Conservation (phyloP, 495 filamentous ascomycete species). For the Neurospora sp. region DNA sequence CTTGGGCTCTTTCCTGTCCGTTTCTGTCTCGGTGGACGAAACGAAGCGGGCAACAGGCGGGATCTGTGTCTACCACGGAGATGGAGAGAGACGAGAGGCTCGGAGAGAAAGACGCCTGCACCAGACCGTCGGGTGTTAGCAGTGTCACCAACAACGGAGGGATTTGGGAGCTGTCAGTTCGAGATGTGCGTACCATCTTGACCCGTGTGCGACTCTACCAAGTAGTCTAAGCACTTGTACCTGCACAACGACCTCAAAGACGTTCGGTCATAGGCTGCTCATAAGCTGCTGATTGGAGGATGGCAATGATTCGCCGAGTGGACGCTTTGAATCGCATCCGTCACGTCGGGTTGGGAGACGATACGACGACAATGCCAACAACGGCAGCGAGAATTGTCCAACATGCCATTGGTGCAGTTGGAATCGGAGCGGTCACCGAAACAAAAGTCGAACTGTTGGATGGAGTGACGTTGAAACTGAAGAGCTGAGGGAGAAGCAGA, state of each 20-base stretch:
- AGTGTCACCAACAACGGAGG: neutral
- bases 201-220: neutral
- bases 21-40: neutral
- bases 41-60: neutral
- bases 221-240: neutral
- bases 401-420: neutral
- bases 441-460: neutral
- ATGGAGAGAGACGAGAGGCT: neutral
- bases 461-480: neutral
- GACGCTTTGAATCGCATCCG: neutral
- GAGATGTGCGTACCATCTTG: neutral
- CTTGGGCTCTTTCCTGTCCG: neutral
- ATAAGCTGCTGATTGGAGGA: neutral
- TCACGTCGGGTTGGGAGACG: neutral
- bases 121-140: neutral
- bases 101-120: neutral
- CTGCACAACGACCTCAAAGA: neutral
- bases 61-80: neutral
- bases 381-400: neutral
- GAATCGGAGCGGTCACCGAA: neutral
- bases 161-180: neutral
- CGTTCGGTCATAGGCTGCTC: neutral
- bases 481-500: neutral
- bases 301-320: neutral
- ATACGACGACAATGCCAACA: neutral